Conservation (phyloP, 495 filamentous ascomycete genomes). For the Staphylotrichum tortipilum region DNA sequence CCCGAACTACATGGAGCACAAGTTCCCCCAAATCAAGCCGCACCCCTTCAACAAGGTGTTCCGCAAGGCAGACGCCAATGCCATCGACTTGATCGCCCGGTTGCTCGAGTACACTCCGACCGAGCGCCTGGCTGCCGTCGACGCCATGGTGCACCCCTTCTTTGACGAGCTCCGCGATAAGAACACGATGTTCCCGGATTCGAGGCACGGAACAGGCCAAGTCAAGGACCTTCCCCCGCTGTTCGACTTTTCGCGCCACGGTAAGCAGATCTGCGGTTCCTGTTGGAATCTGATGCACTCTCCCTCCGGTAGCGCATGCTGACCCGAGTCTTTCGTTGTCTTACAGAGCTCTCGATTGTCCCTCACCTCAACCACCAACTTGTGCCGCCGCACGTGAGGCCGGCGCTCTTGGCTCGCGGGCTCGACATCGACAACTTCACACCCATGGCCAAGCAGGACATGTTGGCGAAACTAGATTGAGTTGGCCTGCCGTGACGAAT, state of each 20-base stretch:
- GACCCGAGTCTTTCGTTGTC: not conserved
- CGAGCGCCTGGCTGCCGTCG: conserved; percentile 83
- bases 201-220: conserved; percentile 70
- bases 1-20: conserved; percentile 99
- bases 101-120: conserved; percentile 96
- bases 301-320: too few relatives aligned
- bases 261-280: conserved; percentile 41
- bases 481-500: conserved; percentile 3
- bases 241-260: conserved; percentile 91
- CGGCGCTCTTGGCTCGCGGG: conserved; percentile 63
- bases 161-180: conserved; percentile 94
- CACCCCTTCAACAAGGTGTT: conserved; percentile 99
- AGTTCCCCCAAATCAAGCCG: conserved; percentile 99
- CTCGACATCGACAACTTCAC: conserved; percentile 91
- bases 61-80: conserved; percentile 82
- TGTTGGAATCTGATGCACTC: too few relatives aligned
- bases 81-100: conserved; percentile 89
- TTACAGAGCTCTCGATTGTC: conserved; percentile 84
- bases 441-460: conserved; percentile 83
- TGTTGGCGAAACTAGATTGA: conserved; percentile 98
- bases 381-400: conserved; percentile 72
- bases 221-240: conserved; percentile 73
- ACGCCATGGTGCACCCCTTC: conserved; percentile 97
- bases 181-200: conserved; percentile 81
- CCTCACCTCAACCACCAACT: conserved; percentile 79